Percentiles rank a stretch among this genome's conserved stretches.
These are phyloP conservation scores for Skeletonema tropicum DNA, from an alignment of 108 stramenopile species.

Conservation along the genomic window DNA sequence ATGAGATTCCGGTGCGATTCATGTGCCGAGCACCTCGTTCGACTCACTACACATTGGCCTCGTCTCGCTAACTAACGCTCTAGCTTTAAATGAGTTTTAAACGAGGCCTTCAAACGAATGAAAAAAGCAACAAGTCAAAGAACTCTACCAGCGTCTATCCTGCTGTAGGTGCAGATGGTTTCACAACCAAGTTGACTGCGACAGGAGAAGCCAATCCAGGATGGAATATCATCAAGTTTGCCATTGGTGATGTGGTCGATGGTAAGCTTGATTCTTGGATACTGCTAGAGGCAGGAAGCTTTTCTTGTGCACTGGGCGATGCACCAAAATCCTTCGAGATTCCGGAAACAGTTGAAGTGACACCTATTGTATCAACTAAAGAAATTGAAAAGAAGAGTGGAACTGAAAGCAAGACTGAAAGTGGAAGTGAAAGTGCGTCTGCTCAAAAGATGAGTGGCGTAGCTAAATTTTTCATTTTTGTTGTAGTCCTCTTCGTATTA, in stretches of 20 bases:
- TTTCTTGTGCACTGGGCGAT: constrained; percentile 1
- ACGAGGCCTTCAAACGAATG: too few relatives aligned
- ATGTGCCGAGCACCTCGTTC: too few relatives aligned
- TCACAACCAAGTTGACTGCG: constrained; percentile 3
- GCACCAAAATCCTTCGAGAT: neutral
- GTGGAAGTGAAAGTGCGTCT: neutral
- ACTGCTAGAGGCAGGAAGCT: neutral
- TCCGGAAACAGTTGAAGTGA: too few relatives aligned
- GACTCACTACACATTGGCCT: too few relatives aligned
- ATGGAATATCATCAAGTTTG: constrained; percentile 15
- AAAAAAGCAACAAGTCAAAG: neutral
- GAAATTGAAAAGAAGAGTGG: too few relatives aligned
- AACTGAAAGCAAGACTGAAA: too few relatives aligned
- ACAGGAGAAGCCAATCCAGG: constrained; percentile 1
- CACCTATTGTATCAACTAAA: neutral
- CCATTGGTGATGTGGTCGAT: constrained; percentile 6
- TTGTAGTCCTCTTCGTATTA: neutral
- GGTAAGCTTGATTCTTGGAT: constrained; percentile 16
- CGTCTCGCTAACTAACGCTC: too few relatives aligned
- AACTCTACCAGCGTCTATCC: neutral
- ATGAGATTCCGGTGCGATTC: too few relatives aligned
- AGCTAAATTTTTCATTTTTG: neutral
- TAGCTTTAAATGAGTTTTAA: too few relatives aligned
- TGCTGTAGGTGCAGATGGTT: neutral
- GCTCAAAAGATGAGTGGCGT: neutral